A percentile compares a stretch with the other conserved stretches of the same genome.
Conservation (phyloP, 352 stramenopile species). For the Halophytophthora polymorphica region DNA sequence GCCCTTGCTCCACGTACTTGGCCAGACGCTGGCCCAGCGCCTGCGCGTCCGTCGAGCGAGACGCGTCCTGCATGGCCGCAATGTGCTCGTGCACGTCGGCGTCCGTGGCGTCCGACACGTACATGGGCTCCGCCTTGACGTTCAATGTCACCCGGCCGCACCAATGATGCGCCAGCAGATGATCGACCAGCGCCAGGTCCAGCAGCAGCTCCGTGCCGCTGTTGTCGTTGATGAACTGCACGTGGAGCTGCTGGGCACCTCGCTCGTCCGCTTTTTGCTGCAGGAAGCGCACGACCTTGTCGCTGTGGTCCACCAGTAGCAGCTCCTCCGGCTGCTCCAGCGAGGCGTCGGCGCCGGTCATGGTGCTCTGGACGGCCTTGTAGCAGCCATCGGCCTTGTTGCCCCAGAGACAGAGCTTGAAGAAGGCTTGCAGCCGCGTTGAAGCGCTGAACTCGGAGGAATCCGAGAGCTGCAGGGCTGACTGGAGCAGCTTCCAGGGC, state of each 20-base stretch:
- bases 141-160: conserved; percentile 58
- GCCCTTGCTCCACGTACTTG: conserved; percentile 20
- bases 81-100: conserved; percentile 59
- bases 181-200: conserved; percentile 56
- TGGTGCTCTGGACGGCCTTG: conserved; percentile 55
- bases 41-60: conserved; percentile 30
- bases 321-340: conserved; percentile 53
- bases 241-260: conserved; percentile 10
- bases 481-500: conserved; percentile 46
- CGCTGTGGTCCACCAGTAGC: conserved; percentile 53
- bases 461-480: no score
- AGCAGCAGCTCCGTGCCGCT: conserved; percentile 62
- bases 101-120: conserved; percentile 69
- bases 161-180: conserved; percentile 51
- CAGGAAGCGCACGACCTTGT: conserved; percentile 41
- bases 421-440: conserved; percentile 36
- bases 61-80: conserved; percentile 30
- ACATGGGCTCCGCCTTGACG: conserved; percentile 69
- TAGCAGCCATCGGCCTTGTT: conserved; percentile 67
- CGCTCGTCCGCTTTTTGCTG: conserved; percentile 11
- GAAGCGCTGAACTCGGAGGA: no score
- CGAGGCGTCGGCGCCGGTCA: conserved; percentile 44
- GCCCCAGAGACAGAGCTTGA: conserved; percentile 61
- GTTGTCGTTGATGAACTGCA: conserved; percentile 75
- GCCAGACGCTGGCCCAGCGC: conserved; percentile 39